Evolutionary conservation across 768 basidiomycete genomes (phyloP), one percentile per base, ranked within the genome.

Genomic region (Naematelia encephala): DNA sequence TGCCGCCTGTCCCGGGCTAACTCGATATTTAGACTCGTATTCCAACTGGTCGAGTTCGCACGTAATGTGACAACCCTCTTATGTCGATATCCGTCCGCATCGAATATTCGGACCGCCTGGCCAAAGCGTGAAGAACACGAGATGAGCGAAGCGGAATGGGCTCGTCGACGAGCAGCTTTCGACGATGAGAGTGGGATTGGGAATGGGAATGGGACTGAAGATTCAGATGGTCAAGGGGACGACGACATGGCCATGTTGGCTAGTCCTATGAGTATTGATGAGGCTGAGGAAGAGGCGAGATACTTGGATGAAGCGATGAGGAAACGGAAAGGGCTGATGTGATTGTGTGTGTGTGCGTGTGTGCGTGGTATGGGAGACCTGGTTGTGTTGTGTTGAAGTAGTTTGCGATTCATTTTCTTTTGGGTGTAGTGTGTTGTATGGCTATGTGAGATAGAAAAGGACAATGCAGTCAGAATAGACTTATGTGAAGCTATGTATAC

Each of bases 31-130:
- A 76, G 74, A 54, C 67, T 77, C 22, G 71, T 77, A 5, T 77
- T 73, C 59, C 73, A 73, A 51, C 68, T 77, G 12, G 70, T 77
- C 34, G 75, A 77, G 47, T 77, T 68, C 54, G 69, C 66, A 34
- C 63, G 73, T 5, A 66, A 63, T 30, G 64, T 74, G 14, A 68
- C 73, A 13, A 48, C 62, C 3, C 62, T 70, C 46, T 46, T 72
- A 26, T 52, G 68, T 12, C 23, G 54, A 43, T 56, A 67, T 49
- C 56, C 50, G n/a, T 44, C 53, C 4, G 10, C 5, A 25, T 44
- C 46, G 11, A 4, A 46, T 5, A 10, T 39, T 42, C 45, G 23
- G 5, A 71, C 65, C n/a, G 60, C 64, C 26, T 70, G 60, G 46
- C 69, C 66, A 25, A 58, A 58, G 4, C 55, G 48, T 1, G 23